Conservation (phyloP, 2,329 filamentous ascomycete genomes). For the Sporothrix dimorphospora region DNA sequence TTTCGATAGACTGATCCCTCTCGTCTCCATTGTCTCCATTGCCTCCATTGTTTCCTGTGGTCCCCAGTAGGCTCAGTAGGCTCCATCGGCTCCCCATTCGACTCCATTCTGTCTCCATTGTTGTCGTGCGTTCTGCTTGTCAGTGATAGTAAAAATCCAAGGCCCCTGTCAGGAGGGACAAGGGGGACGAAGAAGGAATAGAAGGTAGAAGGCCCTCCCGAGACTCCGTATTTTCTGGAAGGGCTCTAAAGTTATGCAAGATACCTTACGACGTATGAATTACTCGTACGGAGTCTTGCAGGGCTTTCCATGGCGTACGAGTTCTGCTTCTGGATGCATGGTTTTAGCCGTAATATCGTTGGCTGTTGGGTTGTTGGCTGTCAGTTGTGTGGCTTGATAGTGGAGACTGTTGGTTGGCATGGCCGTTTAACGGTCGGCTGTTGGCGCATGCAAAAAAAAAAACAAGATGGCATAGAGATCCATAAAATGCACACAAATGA, state of each 20-base stretch:
- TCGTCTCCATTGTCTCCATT: not conserved
- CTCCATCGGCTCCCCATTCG: not conserved
- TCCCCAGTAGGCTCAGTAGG: too few species aligned
- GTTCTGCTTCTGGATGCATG: not conserved
- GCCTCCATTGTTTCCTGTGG: not conserved
- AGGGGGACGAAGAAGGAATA: not conserved
- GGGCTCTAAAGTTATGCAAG: too few species aligned
- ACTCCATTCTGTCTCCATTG: not conserved
- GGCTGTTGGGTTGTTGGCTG: not conserved
- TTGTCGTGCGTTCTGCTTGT: not conserved
- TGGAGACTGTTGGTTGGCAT: not conserved
- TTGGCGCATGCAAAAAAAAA: not conserved
- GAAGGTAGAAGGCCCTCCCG: not conserved
- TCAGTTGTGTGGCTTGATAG: not conserved
- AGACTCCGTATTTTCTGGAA: not conserved
- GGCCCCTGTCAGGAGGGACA: not conserved
- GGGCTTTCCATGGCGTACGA: slow-evolving; percentile 2
- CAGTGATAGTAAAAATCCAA: not conserved
- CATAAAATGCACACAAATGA: not conserved
- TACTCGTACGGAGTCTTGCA: too few species aligned
- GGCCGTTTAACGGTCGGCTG: too few species aligned
- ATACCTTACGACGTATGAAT: too few species aligned
- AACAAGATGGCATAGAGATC: not conserved
- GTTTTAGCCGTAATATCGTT: not conserved
- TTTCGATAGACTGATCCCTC: slow-evolving; percentile 22